Conservation (phyloP, 305 asterid species). For the Fraxinus baroniana region DNA sequence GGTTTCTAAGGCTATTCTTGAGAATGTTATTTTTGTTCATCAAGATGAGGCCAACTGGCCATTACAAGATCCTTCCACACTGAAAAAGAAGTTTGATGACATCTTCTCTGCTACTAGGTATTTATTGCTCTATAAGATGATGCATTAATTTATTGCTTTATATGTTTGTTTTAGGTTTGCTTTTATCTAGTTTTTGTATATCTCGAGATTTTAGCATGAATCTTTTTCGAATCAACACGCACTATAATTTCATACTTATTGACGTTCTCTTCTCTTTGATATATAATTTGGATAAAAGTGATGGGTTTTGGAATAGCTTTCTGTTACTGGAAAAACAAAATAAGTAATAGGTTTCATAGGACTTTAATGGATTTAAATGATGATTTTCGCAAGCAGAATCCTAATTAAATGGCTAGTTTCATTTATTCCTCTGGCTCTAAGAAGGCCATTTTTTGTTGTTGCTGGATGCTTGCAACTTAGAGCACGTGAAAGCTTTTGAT, state of each 20-base stretch:
- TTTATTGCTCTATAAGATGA: constrained; percentile 19
- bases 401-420: background rate
- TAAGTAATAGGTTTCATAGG: background rate
- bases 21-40: constrained; percentile 95
- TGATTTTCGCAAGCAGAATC: background rate
- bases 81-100: constrained; percentile 95
- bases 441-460: background rate
- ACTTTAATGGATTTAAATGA: background rate
- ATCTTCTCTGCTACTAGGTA: constrained; percentile 97
- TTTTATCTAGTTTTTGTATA: background rate
- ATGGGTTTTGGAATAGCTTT: background rate
- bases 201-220: background rate
- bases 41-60: constrained; percentile 99
- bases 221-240: background rate
- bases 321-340: background rate
- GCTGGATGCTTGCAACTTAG: background rate
- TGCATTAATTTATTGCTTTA: background rate
- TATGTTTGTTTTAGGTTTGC: background rate
- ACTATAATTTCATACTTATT: background rate
- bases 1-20: constrained; percentile 93
- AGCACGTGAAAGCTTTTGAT: background rate
- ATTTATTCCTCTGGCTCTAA: background rate
- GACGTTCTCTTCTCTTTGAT: background rate
- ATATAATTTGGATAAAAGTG: background rate
- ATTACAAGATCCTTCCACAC: constrained; percentile 82